Conservation (phyloP, 305 asterid species). For the Andrographis paniculata region DNA sequence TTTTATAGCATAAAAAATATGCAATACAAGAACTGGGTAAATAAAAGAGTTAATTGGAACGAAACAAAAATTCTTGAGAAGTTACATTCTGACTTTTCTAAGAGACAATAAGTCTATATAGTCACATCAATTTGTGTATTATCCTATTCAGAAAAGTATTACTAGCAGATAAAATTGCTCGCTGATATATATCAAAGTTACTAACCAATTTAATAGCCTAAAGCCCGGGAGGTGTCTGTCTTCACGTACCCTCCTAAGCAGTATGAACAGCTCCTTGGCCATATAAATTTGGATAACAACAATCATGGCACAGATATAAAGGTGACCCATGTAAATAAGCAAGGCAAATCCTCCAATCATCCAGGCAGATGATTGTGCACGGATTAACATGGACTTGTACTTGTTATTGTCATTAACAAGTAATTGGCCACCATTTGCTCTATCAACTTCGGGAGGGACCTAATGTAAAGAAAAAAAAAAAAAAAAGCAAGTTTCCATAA, state of each 20-base stretch:
- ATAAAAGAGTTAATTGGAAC: too few relatives aligned
- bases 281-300: constrained; percentile 84
- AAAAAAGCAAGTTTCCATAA: constrained; percentile 3
- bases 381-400: constrained; percentile 88
- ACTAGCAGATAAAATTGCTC: neutral
- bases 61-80: constrained; percentile 6
- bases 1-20: too few relatives aligned
- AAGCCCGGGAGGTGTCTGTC: constrained; percentile 82
- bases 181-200: neutral
- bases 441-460: constrained; percentile 56
- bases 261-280: constrained; percentile 77
- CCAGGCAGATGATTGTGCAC: constrained; percentile 79
- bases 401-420: constrained; percentile 75
- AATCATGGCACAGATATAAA: constrained; percentile 85
- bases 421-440: constrained; percentile 45
- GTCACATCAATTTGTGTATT: constrained; percentile 4
- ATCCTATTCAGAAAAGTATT: too few relatives aligned
- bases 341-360: constrained; percentile 87
- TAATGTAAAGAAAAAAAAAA: constrained; percentile 21
- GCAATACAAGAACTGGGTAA: too few relatives aligned
- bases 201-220: constrained; percentile 80
- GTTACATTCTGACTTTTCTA: too few relatives aligned
- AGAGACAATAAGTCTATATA: neutral
- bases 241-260: constrained; percentile 72
- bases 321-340: constrained; percentile 86